Conservation (phyloP, 1,284 basidiomycete species). For the Anthracocystis panici-leucophaei region DNA sequence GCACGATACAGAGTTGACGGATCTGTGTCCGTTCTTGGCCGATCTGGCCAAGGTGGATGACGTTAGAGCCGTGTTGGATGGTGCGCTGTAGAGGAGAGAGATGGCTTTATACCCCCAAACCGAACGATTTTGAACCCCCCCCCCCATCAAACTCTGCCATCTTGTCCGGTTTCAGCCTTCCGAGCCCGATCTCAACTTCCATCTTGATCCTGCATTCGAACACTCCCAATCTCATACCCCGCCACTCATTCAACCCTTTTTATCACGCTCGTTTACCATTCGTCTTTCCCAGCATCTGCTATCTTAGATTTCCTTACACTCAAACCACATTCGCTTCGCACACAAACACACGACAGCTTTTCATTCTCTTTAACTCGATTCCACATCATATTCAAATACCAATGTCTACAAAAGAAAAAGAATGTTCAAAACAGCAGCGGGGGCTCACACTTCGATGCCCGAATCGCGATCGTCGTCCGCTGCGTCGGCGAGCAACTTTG, state of each 20-base stretch:
- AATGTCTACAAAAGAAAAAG: neutral
- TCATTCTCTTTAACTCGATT: neutral
- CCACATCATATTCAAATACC: neutral
- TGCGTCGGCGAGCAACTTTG: slow-evolving; percentile 18
- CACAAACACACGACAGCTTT: neutral
- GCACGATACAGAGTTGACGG: slow-evolving; percentile 90
- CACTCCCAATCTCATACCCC: too few species aligned
- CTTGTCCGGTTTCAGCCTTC: too few species aligned
- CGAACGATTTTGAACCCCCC: too few species aligned
- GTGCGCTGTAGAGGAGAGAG: slow-evolving; percentile 40
- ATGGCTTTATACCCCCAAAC: slow-evolving; percentile 5
- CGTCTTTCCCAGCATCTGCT: too few species aligned
- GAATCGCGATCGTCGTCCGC: slow-evolving; percentile 26
- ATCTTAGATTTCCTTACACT: too few species aligned
- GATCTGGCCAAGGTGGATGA: slow-evolving; percentile 88
- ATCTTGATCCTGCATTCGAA: too few species aligned
- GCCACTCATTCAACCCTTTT: too few species aligned
- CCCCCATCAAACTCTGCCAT: too few species aligned
- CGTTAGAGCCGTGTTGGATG: slow-evolving; percentile 88
- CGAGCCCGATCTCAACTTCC: too few species aligned
- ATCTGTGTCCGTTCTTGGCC: slow-evolving; percentile 90
- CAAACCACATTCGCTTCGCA: neutral
- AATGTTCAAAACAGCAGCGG: neutral
- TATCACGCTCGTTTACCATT: too few species aligned
- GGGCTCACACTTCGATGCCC: slow-evolving; percentile 25